phyloP scores from a whole-genome alignment of 345 rosid species.

The Moringa oleifera region DNA sequence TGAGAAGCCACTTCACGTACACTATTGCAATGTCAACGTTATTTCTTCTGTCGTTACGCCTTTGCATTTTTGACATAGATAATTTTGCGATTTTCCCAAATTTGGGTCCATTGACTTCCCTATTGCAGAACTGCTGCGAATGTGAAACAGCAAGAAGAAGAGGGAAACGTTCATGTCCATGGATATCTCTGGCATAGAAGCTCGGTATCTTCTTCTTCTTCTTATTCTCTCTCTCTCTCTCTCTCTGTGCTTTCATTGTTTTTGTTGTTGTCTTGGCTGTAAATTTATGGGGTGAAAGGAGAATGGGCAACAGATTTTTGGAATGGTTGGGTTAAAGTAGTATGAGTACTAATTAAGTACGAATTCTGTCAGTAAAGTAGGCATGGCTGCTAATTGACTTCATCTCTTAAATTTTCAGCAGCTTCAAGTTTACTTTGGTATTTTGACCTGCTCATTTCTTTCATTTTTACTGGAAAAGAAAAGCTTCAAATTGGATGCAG shows the following conservation, averaged over 20 bases:
- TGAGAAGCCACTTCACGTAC: conserved; percentile 18
- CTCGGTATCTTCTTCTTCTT: conserved; percentile 17
- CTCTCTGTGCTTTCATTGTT: background rate
- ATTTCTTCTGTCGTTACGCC: background rate
- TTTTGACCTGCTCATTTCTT: no score
- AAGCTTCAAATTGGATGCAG: no score
- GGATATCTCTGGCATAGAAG: conserved; percentile 23
- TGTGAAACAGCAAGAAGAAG: background rate
- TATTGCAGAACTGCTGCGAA: background rate
- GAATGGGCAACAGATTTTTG: no score
- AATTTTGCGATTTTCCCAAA: background rate
- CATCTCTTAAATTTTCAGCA: no score
- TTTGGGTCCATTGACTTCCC: background rate
- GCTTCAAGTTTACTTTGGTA: no score
- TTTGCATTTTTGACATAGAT: background rate
- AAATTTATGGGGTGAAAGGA: no score
- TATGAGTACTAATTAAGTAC: no score
- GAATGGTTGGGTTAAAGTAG: no score
- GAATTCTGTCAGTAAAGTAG: no score
- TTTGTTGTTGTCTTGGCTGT: background rate
- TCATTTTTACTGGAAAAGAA: no score
- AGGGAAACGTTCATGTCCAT: background rate
- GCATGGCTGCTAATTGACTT: no score
- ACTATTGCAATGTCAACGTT: background rate
- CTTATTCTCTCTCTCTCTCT: background rate